phyloP scores from a whole-genome alignment of 1,139 yeast genomes.

The Zygoascus meyerae region DNA sequence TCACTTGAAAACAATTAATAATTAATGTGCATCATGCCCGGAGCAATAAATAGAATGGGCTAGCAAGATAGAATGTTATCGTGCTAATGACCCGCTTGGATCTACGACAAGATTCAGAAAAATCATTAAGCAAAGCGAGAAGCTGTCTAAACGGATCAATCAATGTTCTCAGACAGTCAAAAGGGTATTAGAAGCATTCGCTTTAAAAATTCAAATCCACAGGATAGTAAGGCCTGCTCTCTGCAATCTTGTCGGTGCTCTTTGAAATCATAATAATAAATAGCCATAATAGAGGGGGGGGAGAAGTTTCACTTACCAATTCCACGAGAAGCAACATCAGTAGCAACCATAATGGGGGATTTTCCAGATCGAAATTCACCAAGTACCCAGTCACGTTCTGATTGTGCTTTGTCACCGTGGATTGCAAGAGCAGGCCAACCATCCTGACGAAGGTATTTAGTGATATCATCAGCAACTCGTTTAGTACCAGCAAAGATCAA shows the following conservation, averaged over 20 bases:
- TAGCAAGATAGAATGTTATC: no score
- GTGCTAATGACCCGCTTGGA: no score
- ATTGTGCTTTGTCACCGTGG: constrained; percentile 97
- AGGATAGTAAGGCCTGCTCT: constrained; percentile 10
- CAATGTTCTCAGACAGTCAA: no score
- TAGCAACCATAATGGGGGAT: constrained; percentile 97
- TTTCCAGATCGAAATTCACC: constrained; percentile 86
- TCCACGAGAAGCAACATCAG: constrained; percentile 99
- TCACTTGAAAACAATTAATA: no score
- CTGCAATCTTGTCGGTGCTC: constrained; percentile 2
- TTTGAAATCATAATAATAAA: constrained; percentile 14
- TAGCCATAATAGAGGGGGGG: no score
- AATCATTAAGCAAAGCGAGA: no score
- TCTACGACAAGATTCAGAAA: no score
- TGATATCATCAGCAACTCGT: constrained; percentile 95
- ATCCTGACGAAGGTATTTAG: constrained; percentile 85
- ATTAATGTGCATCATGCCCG: no score
- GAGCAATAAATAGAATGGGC: no score
- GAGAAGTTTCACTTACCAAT: constrained; percentile 75
- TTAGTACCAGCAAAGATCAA: constrained; percentile 91
- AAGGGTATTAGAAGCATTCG: no score
- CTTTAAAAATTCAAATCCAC: neutral
- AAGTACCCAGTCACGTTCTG: constrained; percentile 98
- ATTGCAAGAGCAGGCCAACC: constrained; percentile 99
- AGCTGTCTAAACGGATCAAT: no score